Conservation (phyloP, 176 grass and related monocot genomes). For the Carex parvula region DNA sequence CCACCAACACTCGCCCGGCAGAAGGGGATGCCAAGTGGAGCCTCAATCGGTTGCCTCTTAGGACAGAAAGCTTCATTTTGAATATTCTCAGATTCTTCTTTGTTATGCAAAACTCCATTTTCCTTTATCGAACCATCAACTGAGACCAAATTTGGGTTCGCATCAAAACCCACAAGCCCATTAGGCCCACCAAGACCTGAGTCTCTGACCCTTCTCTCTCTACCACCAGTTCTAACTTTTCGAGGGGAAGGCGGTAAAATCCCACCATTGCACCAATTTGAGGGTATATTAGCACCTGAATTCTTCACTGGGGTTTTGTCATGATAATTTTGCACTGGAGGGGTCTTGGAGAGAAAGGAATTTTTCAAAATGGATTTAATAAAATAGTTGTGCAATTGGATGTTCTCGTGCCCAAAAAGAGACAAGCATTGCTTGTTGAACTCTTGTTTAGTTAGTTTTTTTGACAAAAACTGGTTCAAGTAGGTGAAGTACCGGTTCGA, state of each 20-base stretch:
- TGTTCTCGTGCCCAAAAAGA: conserved; percentile 61
- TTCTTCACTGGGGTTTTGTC: conserved; percentile 39
- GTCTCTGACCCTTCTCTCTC: conserved; percentile 38
- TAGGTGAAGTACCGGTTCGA: conserved; percentile 67
- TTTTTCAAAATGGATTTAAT: conserved; percentile 67
- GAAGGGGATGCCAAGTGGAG: conserved; percentile 79
- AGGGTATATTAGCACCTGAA: conserved; percentile 6
- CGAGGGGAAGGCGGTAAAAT: conserved; percentile 37
- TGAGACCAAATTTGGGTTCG: conserved; percentile 16
- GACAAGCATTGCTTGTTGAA: conserved; percentile 65
- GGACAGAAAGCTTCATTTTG: conserved; percentile 18
- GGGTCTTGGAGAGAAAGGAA: conserved; percentile 50
- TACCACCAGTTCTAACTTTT: conserved; percentile 36
- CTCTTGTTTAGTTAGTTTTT: conserved; percentile 72
- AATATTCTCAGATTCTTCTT: conserved; percentile 21
- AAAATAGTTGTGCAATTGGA: conserved; percentile 78
- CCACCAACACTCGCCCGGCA: conserved; percentile 43
- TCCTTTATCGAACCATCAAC: conserved; percentile 16
- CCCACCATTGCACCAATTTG: conserved; percentile 38
- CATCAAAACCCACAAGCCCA: conserved; percentile 25
- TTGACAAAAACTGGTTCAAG: conserved; percentile 62
- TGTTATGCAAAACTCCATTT: conserved; percentile 35
- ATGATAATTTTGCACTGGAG: conserved; percentile 31
- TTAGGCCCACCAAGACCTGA: conserved; percentile 29
- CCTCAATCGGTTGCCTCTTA: conserved; percentile 29